These are phyloP conservation scores for Oropetium thomaeum DNA, from an alignment of 176 grass and related monocot species.

Conservation along the genomic window DNA sequence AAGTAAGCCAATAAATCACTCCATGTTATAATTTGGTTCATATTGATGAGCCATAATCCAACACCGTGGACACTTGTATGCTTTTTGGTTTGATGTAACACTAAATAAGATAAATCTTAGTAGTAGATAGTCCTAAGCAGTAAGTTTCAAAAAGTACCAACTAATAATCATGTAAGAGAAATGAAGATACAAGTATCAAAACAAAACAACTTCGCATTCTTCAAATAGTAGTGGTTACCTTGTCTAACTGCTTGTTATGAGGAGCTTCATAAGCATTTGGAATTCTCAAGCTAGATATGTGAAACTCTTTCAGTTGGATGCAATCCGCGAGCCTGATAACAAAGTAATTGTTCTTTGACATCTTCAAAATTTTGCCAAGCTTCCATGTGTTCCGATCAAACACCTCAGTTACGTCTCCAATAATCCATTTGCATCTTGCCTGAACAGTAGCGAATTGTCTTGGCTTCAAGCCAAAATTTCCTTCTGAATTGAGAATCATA, in stretches of 20 bases:
- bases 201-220: not conserved
- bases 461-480: constrained; percentile 28
- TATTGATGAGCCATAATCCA: no score
- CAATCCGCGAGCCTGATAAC: constrained; percentile 53
- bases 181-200: not conserved
- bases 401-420: constrained; percentile 68
- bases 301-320: constrained; percentile 66
- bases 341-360: constrained; percentile 46
- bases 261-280: constrained; percentile 24
- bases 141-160: not conserved
- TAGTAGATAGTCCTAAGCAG: not conserved
- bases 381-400: constrained; percentile 59
- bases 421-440: constrained; percentile 51
- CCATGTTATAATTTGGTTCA: no score
- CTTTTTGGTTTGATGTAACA: not conserved
- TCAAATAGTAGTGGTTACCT: constrained; percentile 19
- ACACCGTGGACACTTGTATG: no score
- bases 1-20: no score
- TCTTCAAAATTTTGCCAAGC: constrained; percentile 58
- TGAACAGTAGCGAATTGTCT: constrained; percentile 29
- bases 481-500: constrained; percentile 13
- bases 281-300: constrained; percentile 54
- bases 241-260: constrained; percentile 29
- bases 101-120: not conserved
- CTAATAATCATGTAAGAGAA: not conserved